A percentile compares a stretch with the other conserved stretches of the same genome.
Conservation (phyloP, 2,329 filamentous ascomycete genomes). For the Fusarium compactum region DNA sequence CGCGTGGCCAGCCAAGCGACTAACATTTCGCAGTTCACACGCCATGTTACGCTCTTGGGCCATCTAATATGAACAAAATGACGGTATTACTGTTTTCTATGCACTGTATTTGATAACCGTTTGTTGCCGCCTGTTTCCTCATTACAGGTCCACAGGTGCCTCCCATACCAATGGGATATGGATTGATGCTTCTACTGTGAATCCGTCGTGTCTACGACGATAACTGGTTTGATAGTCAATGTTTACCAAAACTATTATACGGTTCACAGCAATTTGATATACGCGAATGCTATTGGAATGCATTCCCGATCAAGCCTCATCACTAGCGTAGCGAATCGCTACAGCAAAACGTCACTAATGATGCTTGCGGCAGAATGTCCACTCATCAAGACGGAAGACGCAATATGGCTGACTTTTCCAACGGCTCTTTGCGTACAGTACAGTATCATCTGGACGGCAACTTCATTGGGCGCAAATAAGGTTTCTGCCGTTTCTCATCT, state of each 20-base stretch:
- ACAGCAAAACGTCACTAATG: constrained; percentile 33
- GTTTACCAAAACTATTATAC: neutral
- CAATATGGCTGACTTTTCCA: constrained; percentile 14
- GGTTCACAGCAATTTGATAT: too few relatives aligned
- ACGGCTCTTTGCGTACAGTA: constrained; percentile 11
- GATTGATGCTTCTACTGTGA: neutral
- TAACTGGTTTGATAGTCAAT: neutral
- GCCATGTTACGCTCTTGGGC: constrained; percentile 5
- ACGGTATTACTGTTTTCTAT: constrained; percentile 10
- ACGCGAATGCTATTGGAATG: constrained; percentile 20
- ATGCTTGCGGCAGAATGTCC: constrained; percentile 30
- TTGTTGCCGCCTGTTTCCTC: neutral
- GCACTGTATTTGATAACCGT: constrained; percentile 27
- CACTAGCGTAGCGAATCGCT: constrained; percentile 11
- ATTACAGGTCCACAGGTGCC: neutral
- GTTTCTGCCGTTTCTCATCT: constrained; percentile 30
- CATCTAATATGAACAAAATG: constrained; percentile 4
- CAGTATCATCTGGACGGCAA: constrained; percentile 1
- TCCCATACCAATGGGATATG: neutral
- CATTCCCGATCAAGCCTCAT: constrained; percentile 10
- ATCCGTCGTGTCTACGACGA: neutral
- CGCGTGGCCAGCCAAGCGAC: constrained; percentile 6
- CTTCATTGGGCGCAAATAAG: constrained; percentile 24
- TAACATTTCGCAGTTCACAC: neutral
- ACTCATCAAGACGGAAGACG: constrained; percentile 4